Percentiles rank a stretch among this genome's conserved stretches.
phyloP scores from a whole-genome alignment of 768 basidiomycete species.

The Auricularia sp. region DNA sequence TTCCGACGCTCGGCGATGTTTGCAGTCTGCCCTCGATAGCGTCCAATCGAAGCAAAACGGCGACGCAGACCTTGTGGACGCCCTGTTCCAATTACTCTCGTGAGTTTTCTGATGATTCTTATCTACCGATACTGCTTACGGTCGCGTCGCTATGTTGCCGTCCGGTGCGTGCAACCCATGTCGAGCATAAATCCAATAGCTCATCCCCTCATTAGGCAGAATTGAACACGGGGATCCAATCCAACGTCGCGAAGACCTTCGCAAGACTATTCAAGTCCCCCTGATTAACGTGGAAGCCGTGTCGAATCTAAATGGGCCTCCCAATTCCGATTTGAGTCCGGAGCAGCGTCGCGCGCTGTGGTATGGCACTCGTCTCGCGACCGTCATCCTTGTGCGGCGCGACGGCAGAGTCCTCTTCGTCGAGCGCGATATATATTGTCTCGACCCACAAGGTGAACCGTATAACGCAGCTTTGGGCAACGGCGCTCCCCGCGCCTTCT shows the following conservation, averaged over 20 bases:
- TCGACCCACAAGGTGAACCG: conserved; percentile 28
- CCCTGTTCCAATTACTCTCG: conserved; percentile 60
- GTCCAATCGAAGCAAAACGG: conserved; percentile 18
- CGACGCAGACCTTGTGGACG: conserved; percentile 46
- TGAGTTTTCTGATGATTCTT: conserved; percentile 30
- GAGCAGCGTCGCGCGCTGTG: conserved; percentile 7
- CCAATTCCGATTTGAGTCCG: background rate
- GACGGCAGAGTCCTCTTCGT: conserved; percentile 54
- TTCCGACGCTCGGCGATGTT: conserved; percentile 39
- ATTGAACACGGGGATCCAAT: conserved; percentile 13
- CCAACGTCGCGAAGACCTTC: conserved; percentile 41
- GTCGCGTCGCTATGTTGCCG: background rate
- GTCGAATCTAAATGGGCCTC: conserved; percentile 26
- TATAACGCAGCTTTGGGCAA: background rate
- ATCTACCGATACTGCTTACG: background rate
- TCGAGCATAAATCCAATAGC: background rate
- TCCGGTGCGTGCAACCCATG: too few relatives aligned
- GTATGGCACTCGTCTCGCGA: conserved; percentile 69
- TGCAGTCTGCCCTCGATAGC: conserved; percentile 20
- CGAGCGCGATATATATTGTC: conserved; percentile 61
- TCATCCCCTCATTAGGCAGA: background rate
- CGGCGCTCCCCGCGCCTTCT: background rate
- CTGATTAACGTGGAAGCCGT: conserved; percentile 14
- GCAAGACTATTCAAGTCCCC: conserved; percentile 51
- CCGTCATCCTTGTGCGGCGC: conserved; percentile 55